A percentile compares a stretch with the other conserved stretches of the same genome.
phyloP scores from a whole-genome alignment of 768 basidiomycete genomes.

The Boletus eberwhitei region DNA sequence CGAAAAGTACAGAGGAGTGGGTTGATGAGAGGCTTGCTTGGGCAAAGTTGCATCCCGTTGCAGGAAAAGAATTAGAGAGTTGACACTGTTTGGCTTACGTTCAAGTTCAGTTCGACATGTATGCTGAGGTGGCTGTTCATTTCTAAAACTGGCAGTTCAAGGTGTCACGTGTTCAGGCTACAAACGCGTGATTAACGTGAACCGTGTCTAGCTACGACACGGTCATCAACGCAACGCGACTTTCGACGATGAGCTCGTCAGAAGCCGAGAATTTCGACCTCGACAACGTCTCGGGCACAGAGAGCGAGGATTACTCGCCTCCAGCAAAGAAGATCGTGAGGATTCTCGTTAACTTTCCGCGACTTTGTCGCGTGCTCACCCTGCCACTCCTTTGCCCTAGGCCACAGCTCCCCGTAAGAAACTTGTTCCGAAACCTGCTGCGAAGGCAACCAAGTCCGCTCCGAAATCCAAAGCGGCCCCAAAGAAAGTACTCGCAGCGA shows the following conservation, averaged over 20 bases:
- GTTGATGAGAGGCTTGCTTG: too few relatives aligned
- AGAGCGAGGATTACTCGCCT: conserved; percentile 68
- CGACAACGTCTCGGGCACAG: conserved; percentile 52
- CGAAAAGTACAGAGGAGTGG: too few relatives aligned
- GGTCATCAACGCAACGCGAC: conserved; percentile 11
- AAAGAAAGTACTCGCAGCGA: conserved; percentile 68
- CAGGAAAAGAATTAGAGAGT: too few relatives aligned
- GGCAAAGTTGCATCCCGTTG: too few relatives aligned
- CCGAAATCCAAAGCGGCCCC: conserved; percentile 45
- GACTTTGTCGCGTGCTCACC: conserved; percentile 7
- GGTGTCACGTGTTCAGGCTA: conserved; percentile 14
- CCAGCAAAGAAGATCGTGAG: conserved; percentile 50
- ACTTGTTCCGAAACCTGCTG: conserved; percentile 41
- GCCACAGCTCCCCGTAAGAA: conserved; percentile 39
- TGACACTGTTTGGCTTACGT: too few relatives aligned
- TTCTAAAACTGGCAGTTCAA: not conserved
- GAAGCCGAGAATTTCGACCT: conserved; percentile 68
- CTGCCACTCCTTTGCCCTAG: conserved; percentile 21
- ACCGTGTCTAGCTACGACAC: conserved; percentile 4
- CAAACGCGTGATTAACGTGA: conserved; percentile 11
- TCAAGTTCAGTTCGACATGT: too few relatives aligned
- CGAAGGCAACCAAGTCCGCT: conserved; percentile 39
- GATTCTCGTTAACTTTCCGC: not conserved
- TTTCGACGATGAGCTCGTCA: conserved; percentile 62
- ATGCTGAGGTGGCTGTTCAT: too few relatives aligned